Conservation (phyloP, 345 rosid genomes). For the Lagerstroemia speciosa region DNA sequence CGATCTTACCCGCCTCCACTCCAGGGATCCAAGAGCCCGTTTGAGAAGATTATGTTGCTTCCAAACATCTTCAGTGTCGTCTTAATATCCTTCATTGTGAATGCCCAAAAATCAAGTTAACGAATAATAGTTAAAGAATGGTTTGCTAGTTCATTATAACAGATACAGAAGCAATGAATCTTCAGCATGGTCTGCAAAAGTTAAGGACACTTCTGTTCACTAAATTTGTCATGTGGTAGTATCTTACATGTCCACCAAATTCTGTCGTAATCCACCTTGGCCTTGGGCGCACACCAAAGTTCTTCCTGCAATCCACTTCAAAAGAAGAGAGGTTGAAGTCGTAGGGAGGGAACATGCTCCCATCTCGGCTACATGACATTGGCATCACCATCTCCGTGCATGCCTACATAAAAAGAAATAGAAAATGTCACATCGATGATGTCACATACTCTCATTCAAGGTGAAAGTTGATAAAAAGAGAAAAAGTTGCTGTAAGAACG, state of each 20-base stretch:
- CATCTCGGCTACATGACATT: conserved; percentile 55
- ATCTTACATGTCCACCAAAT: conserved; percentile 84
- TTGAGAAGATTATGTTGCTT: conserved; percentile 91
- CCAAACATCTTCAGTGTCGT: conserved; percentile 58
- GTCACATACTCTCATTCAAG: not conserved
- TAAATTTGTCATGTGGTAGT: not conserved
- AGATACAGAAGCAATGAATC: not conserved
- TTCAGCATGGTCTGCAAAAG: too few relatives aligned
- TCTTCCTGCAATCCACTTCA: conserved; percentile 55
- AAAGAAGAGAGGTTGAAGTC: conserved; percentile 55
- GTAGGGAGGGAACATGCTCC: conserved; percentile 62
- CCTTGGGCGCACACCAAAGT: conserved; percentile 57
- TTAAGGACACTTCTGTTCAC: not conserved
- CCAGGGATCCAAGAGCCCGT: conserved; percentile 94
- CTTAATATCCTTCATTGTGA: conserved; percentile 51
- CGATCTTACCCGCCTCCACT: conserved; percentile 75
- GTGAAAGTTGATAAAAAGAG: not conserved
- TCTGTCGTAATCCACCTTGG: conserved; percentile 77
- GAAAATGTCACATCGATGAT: not conserved
- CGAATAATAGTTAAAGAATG: not conserved
- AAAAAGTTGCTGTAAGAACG: not conserved
- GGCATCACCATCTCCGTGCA: conserved; percentile 97
- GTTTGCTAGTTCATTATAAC: not conserved
- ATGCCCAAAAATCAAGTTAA: not conserved
- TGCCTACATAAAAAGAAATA: conserved; percentile 33